Conservation (phyloP, 2,329 filamentous ascomycete genomes). For the Mollisiaceae sp. region DNA sequence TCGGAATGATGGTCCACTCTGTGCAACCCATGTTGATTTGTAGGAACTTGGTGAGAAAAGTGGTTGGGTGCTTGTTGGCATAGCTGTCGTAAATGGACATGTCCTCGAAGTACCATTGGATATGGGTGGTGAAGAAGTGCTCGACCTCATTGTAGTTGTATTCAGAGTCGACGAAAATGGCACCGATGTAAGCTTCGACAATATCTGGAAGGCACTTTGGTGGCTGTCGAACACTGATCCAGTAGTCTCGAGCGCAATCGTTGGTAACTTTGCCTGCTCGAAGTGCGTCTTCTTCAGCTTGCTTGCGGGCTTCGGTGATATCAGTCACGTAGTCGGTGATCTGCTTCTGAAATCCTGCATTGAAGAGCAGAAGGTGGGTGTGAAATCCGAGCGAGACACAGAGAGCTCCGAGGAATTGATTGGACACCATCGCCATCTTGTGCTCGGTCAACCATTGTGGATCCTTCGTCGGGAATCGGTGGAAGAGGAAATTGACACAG, state of each 20-base stretch:
- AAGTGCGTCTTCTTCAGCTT: slow-evolving; percentile 43
- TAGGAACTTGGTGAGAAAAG: slow-evolving; percentile 69
- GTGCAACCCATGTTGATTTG: slow-evolving; percentile 68
- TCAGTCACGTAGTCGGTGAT: slow-evolving; percentile 62
- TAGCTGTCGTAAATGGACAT: slow-evolving; percentile 89
- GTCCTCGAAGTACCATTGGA: slow-evolving; percentile 80
- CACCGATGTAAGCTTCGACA: slow-evolving; percentile 86
- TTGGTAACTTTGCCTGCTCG: slow-evolving; percentile 43
- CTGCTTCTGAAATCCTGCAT: slow-evolving; percentile 49
- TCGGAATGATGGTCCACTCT: slow-evolving; percentile 55
- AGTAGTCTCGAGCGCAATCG: slow-evolving; percentile 67
- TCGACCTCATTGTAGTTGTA: slow-evolving; percentile 79
- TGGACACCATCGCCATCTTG: slow-evolving; percentile 99
- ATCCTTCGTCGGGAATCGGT: slow-evolving; percentile 76
- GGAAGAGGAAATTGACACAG: slow-evolving; percentile 82
- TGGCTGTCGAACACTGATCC: slow-evolving; percentile 66
- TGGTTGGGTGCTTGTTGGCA: slow-evolving; percentile 85
- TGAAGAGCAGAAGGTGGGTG: slow-evolving; percentile 67
- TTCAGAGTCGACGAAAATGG: slow-evolving; percentile 86
- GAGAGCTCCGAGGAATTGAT: slow-evolving; percentile 87
- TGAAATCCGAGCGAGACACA: slow-evolving; percentile 81
- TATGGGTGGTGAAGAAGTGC: slow-evolving; percentile 75
- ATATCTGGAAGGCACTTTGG: slow-evolving; percentile 84
- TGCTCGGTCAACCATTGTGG: slow-evolving; percentile 98
- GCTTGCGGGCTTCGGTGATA: slow-evolving; percentile 57